A percentile compares a stretch with the other conserved stretches of the same genome.
Conservation (phyloP, 257 asterid species). For the Solanum sejunctum region DNA sequence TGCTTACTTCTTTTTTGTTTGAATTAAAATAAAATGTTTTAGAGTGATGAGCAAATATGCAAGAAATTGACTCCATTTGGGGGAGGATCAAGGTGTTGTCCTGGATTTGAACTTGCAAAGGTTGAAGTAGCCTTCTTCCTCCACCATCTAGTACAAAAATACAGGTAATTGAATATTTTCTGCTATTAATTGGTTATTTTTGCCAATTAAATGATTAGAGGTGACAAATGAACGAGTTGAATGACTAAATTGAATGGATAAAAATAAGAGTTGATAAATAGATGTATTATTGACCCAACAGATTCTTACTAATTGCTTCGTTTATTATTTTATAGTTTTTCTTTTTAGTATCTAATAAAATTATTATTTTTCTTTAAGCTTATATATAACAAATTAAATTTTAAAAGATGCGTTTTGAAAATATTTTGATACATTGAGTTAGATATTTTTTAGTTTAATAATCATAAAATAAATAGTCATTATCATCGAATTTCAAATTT, state of each 20-base stretch:
- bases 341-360: background rate
- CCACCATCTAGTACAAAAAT: slow-evolving; percentile 49
- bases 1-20: background rate
- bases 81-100: slow-evolving; percentile 76
- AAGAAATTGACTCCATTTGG: slow-evolving; percentile 76
- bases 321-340: too few relatives aligned
- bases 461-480: too few relatives aligned
- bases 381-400: background rate
- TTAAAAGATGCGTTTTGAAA: background rate
- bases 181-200: background rate
- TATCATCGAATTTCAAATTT: too few relatives aligned
- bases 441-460: too few relatives aligned
- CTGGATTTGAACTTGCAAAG: slow-evolving; percentile 73
- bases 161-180: slow-evolving; percentile 22
- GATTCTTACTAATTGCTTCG: background rate
- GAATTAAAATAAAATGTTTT: background rate
- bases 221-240: background rate
- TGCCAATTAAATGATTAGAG: too few relatives aligned
- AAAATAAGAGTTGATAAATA: background rate
- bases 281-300: too few relatives aligned
- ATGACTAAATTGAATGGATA: rapidly evolving
- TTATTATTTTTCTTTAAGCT: background rate
- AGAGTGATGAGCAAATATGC: slow-evolving; percentile 53
- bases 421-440: too few relatives aligned
- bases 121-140: slow-evolving; percentile 73